Evolutionary conservation across 805 yeast genomes (phyloP).

Genomic region (Komagataella populi): DNA sequence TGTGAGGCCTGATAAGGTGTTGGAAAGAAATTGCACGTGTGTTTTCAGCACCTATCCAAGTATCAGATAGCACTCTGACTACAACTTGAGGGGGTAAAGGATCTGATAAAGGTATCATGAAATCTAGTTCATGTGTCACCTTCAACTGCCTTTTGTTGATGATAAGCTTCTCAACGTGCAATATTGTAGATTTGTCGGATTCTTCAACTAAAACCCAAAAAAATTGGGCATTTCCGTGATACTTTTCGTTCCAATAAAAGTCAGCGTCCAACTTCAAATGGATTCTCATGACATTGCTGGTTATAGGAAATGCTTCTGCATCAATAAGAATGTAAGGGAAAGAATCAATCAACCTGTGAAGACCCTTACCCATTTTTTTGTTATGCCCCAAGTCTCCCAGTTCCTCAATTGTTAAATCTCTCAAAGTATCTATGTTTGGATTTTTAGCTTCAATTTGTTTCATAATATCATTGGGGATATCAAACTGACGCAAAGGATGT

Average conservation of each 20-base stretch:
- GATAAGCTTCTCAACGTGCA: constrained; percentile 75
- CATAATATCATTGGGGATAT: constrained; percentile 52
- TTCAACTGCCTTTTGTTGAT: constrained; percentile 43
- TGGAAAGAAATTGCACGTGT: constrained; percentile 73
- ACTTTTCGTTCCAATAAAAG: constrained; percentile 71
- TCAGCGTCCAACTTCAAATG: constrained; percentile 60
- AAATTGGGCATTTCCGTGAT: constrained; percentile 74
- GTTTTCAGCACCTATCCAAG: constrained; percentile 82
- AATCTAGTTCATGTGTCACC: constrained; percentile 57
- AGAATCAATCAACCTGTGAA: constrained; percentile 46
- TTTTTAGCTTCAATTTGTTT: constrained; percentile 48
- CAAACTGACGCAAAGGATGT: constrained; percentile 85
- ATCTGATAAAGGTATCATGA: constrained; percentile 82
- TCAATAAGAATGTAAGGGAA: constrained; percentile 69
- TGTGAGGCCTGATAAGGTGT: constrained; percentile 78
- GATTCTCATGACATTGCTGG: constrained; percentile 73
- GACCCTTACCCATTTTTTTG: constrained; percentile 48
- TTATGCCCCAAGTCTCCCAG: constrained; percentile 88
- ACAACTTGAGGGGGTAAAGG: constrained; percentile 86
- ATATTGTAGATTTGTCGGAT: constrained; percentile 53
- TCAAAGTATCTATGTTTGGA: constrained; percentile 56
- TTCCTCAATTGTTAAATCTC: constrained; percentile 64
- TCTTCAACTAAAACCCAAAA: constrained; percentile 94
- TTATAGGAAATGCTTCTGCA: constrained; percentile 81
- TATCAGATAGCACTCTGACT: constrained; percentile 67